These are phyloP conservation scores for Colletotrichum sp. DNA, from an alignment of 2,329 filamentous ascomycete genomes.

Conservation along the genomic window DNA sequence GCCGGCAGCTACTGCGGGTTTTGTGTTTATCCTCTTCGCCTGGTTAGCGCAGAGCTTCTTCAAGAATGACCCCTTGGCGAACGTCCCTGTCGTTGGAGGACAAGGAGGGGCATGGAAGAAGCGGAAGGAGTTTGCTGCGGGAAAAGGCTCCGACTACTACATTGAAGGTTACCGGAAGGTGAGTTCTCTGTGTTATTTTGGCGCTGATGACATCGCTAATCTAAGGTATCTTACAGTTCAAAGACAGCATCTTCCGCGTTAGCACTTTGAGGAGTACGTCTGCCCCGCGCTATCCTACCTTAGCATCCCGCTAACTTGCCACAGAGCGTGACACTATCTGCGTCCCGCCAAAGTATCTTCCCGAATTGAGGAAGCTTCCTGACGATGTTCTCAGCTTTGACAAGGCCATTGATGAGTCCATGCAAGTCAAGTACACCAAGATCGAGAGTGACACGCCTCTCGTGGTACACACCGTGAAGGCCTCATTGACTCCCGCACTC, in stretches of 20 bases:
- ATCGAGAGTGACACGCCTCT: constrained; percentile 27
- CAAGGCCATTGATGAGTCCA: constrained; percentile 29
- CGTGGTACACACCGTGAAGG: constrained; percentile 34
- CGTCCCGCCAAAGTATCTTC: constrained; percentile 33
- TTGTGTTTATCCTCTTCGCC: not conserved
- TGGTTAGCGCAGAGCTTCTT: constrained; percentile 9
- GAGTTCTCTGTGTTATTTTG: not conserved
- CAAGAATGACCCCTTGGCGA: constrained; percentile 3
- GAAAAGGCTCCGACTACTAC: not conserved
- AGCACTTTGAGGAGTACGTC: constrained; percentile 27
- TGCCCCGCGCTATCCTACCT: not conserved
- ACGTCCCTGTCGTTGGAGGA: not conserved
- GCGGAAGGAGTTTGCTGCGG: not conserved
- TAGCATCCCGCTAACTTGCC: not conserved
- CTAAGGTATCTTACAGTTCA: constrained; percentile 32
- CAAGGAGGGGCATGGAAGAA: not conserved
- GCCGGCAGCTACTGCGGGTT: not conserved
- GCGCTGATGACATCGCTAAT: not conserved
- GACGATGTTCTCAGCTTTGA: constrained; percentile 35
- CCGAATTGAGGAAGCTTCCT: constrained; percentile 34
- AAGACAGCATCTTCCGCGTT: constrained; percentile 32
- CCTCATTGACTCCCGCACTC: constrained; percentile 36
- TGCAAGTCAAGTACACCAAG: constrained; percentile 38
- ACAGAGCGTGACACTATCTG: constrained; percentile 30
- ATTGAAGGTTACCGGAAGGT: constrained; percentile 11